Base-by-base conservation (phyloP, 2,329 filamentous ascomycete genomes). In the Aspergillus pseudoviridinutans region DNA sequence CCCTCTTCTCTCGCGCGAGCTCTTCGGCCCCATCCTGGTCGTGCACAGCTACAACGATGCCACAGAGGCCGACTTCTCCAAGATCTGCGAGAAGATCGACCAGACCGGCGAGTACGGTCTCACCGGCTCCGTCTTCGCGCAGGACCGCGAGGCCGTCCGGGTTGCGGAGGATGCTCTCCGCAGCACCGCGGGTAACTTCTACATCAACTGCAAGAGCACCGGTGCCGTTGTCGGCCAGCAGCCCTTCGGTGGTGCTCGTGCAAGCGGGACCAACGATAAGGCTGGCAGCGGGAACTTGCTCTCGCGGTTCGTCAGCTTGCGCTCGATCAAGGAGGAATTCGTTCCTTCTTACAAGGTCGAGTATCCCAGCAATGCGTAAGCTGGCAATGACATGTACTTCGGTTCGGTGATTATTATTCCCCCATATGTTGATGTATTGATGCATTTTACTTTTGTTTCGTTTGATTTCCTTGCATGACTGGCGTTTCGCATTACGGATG, bases 11-110 rank as follows among this genome's bases (percentile, higher is more conserved):
- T 85, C 81, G 52, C 88, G 85, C 41, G 91, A 96, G 75, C 85
- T 95, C 60, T 96, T 96, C 74, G 91, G 91, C 1, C 91, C 91
- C 32, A 77, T 95, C 57, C 79, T 94, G 46, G 84, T 85, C 32
- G 77, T 88, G 10, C 85, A 95, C 75, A 83, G 92, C 61, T 96
- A 94, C 78, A 86, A 91, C 59, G 91, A 96, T 70, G 76, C 76
- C 3, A 75, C 78, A 0, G 75, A 79, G 20, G 70, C 79, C 42
- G 83, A 86, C 53, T 90, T 90, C 71, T 71, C 78, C 49, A 74
- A 80, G 41, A 82, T 85, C 60, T 86, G 83, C 76, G 78, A 83
- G 65, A 74, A 72, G 59, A 73, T 78, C 53, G 76, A 79, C 61
- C 63, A 61, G 53, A 78, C 76, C 3, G 66, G 74, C 41, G 67